phyloP scores from a whole-genome alignment of 1,284 basidiomycete genomes.

The Boletus semigastroideus region DNA sequence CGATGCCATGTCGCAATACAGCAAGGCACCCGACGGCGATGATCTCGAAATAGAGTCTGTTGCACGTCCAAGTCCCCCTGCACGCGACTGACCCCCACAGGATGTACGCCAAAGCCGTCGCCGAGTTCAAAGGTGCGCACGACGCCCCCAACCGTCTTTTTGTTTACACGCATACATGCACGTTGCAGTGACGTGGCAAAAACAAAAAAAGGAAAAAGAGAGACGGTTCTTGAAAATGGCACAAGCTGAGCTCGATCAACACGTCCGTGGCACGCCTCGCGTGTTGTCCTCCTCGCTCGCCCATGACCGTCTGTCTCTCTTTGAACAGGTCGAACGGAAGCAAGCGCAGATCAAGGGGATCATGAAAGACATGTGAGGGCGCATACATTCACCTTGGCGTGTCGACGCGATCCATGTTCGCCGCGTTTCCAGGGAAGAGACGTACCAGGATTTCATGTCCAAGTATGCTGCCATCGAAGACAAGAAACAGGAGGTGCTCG shows the following conservation, averaged over 20 bases:
- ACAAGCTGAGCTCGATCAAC: constrained; percentile 32
- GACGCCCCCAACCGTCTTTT: background rate
- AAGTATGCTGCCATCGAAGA: constrained; percentile 28
- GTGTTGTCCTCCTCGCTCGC: background rate
- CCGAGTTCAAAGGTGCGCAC: constrained; percentile 33
- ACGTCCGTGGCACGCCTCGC: constrained; percentile 16
- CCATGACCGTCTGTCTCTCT: background rate
- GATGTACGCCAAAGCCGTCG: constrained; percentile 31
- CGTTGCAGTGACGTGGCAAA: constrained; percentile 39
- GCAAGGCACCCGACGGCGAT: constrained; percentile 23
- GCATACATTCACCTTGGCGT: constrained; percentile 6
- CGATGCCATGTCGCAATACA: constrained; percentile 19
- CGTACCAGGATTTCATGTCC: constrained; percentile 30
- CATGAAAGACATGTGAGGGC: constrained; percentile 25
- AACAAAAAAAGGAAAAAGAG: constrained; percentile 38
- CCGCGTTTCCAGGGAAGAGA: constrained; percentile 15
- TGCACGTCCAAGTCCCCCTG: too few species aligned
- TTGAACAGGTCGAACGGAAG: constrained; percentile 23
- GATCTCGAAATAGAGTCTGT: constrained; percentile 31
- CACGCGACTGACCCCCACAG: constrained; percentile 10
- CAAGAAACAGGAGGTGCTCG: constrained; percentile 28
- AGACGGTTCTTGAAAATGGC: constrained; percentile 29
- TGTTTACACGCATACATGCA: background rate
- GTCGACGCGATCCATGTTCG: background rate
- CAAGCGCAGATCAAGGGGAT: constrained; percentile 20